Conservation (phyloP, 352 stramenopile species). For the Globisporangium barbulae region DNA sequence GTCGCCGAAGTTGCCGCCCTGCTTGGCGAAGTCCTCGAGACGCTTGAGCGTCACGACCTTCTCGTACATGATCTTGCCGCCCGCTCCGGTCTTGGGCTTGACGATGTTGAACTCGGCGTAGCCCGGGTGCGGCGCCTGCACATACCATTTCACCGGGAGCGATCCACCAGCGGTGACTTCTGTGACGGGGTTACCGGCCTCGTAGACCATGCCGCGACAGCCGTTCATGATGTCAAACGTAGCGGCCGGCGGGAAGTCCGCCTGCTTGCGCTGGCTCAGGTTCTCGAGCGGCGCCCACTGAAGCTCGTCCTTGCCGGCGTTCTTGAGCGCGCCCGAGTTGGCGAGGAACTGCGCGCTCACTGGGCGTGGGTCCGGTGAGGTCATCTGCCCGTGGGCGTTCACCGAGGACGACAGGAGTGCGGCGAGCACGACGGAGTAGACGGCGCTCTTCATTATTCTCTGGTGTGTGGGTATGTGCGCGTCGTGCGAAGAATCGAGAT, state of each 20-base stretch:
- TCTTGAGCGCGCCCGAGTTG: constrained; percentile 15
- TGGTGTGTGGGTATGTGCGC: neutral
- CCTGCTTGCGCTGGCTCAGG: constrained; percentile 45
- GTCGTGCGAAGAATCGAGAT: no score
- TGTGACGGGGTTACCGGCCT: constrained; percentile 38
- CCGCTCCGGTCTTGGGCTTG: constrained; percentile 38
- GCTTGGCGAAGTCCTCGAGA: constrained; percentile 31
- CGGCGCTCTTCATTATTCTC: constrained; percentile 17
- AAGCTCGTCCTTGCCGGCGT: constrained; percentile 44
- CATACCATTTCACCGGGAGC: constrained; percentile 40
- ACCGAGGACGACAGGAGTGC: constrained; percentile 22
- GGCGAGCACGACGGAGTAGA: constrained; percentile 15
- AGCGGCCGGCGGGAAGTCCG: constrained; percentile 30
- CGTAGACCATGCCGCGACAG: constrained; percentile 54
- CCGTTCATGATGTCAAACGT: constrained; percentile 63
- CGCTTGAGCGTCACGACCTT: constrained; percentile 28
- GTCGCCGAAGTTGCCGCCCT: constrained; percentile 29
- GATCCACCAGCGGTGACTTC: constrained; percentile 34
- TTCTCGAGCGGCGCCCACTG: constrained; percentile 52
- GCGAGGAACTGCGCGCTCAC: constrained; percentile 28
- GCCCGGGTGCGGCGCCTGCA: constrained; percentile 56
- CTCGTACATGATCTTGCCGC: constrained; percentile 48
- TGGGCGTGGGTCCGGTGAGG: constrained; percentile 26
- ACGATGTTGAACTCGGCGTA: constrained; percentile 52
- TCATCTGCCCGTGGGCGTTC: constrained; percentile 35